These are phyloP conservation scores for Oenanthe sinensis DNA, from an alignment of 129 eudicot species.

Conservation along the genomic window DNA sequence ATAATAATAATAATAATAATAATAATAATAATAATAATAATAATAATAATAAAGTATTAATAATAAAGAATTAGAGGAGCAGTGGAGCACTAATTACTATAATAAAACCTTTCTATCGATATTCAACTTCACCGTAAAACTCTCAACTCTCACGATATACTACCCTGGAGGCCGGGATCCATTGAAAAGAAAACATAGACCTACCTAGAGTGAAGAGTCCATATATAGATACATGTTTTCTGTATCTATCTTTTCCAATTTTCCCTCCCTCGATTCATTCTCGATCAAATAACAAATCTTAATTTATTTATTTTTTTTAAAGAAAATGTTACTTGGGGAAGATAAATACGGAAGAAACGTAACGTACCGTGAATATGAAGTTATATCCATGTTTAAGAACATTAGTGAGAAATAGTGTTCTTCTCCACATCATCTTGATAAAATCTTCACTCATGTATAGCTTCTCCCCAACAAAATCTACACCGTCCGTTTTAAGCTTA, in stretches of 20 bases:
- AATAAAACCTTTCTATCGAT: no score
- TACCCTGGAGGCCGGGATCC: not conserved
- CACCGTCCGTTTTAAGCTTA: constrained; percentile 54
- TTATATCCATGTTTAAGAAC: constrained; percentile 70
- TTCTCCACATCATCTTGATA: constrained; percentile 84
- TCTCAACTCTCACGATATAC: not conserved
- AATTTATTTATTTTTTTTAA: not conserved
- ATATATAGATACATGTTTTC: not conserved
- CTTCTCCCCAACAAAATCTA: constrained; percentile 48
- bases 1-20: no score
- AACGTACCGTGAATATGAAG: constrained; percentile 66
- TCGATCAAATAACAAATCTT: not conserved
- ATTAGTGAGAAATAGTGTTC: constrained; percentile 54
- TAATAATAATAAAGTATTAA: no score
- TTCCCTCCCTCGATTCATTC: not conserved
- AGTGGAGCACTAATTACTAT: no score
- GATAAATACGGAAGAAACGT: not conserved
- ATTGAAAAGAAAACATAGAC: no score
- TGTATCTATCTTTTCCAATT: not conserved
- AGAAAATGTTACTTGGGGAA: not conserved
- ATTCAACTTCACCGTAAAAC: not conserved
- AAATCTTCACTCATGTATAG: constrained; percentile 66
- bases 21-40: no score
- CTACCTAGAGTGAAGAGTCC: not conserved
- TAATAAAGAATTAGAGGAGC: no score